Conservation (phyloP, 139 green algal species). For the Pedinophyceae sp. region DNA sequence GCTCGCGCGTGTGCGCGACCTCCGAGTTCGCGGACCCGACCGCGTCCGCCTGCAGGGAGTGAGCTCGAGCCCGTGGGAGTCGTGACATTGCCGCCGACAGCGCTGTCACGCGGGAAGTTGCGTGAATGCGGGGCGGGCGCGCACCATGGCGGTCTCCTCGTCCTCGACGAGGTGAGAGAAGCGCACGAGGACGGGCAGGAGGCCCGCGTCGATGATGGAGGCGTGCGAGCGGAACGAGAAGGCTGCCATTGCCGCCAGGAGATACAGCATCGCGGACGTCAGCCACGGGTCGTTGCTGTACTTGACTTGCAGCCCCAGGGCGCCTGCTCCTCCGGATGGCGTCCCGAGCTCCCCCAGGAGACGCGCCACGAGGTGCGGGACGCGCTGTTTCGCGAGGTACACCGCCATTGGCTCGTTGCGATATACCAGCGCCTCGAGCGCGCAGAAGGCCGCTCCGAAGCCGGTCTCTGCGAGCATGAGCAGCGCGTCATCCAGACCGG, state of each 20-base stretch:
- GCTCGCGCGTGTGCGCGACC: too few relatives aligned
- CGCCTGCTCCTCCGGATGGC: too few relatives aligned
- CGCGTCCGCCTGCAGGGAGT: neutral
- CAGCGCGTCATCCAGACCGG: too few relatives aligned
- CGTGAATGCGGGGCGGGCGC: neutral
- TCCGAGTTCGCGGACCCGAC: neutral
- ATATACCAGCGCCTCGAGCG: too few relatives aligned
- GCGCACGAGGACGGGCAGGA: constrained; percentile 15
- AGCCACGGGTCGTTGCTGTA: constrained; percentile 12
- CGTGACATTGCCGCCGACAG: neutral
- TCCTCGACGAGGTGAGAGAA: constrained; percentile 2
- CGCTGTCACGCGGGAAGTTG: neutral
- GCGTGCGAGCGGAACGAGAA: constrained; percentile 16
- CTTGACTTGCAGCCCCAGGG: too few relatives aligned
- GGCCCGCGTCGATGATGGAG: constrained; percentile 10
- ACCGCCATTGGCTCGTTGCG: too few relatives aligned
- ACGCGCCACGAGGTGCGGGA: too few relatives aligned
- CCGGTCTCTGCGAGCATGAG: too few relatives aligned
- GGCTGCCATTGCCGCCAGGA: constrained; percentile 18
- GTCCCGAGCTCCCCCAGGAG: too few relatives aligned
- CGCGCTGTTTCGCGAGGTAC: too few relatives aligned
- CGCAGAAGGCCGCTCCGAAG: too few relatives aligned
- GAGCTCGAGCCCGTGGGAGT: neutral
- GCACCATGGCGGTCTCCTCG: neutral
- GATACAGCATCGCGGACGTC: constrained; percentile 17